Conservation (phyloP, 1,139 yeast species). For the Suhomyces coccinellae region DNA sequence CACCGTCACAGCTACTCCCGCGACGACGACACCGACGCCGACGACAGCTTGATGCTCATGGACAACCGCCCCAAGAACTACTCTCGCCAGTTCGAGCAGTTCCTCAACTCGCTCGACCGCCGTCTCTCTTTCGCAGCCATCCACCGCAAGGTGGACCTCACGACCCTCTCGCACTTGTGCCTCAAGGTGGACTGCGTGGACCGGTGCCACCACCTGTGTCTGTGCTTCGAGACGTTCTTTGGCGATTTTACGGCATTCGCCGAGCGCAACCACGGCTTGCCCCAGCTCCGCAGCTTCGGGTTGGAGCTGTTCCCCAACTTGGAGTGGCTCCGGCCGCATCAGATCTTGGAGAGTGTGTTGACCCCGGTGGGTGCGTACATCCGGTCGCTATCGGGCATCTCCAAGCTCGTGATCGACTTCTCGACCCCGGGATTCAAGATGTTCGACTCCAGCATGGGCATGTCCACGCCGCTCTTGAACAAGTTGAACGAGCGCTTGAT, state of each 20-base stretch:
- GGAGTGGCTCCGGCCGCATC: constrained; percentile 44
- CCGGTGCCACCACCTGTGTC: constrained; percentile 24
- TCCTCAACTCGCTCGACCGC: constrained; percentile 22
- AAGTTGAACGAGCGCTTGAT: constrained; percentile 37
- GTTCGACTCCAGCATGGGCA: constrained; percentile 36
- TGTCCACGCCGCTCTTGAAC: constrained; percentile 33
- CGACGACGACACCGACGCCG: constrained; percentile 11
- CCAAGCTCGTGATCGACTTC: constrained; percentile 34
- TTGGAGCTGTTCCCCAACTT: constrained; percentile 37
- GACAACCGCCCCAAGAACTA: neutral
- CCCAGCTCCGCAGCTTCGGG: constrained; percentile 33
- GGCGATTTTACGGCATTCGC: constrained; percentile 28
- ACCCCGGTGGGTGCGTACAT: constrained; percentile 37
- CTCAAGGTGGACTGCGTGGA: constrained; percentile 39
- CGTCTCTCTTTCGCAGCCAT: constrained; percentile 25
- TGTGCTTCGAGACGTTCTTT: constrained; percentile 36
- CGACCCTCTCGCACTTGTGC: constrained; percentile 24
- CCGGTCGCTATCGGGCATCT: constrained; percentile 24
- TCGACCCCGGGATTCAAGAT: constrained; percentile 43
- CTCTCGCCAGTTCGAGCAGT: constrained; percentile 12
- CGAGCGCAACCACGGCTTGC: constrained; percentile 27
- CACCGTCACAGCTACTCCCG: constrained; percentile 25
- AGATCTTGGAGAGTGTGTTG: constrained; percentile 32
- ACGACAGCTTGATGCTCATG: constrained; percentile 7
- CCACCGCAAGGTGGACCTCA: constrained; percentile 29